Base-by-base conservation (phyloP, 1,284 basidiomycete genomes). In the Apiotrichum domesticum region DNA sequence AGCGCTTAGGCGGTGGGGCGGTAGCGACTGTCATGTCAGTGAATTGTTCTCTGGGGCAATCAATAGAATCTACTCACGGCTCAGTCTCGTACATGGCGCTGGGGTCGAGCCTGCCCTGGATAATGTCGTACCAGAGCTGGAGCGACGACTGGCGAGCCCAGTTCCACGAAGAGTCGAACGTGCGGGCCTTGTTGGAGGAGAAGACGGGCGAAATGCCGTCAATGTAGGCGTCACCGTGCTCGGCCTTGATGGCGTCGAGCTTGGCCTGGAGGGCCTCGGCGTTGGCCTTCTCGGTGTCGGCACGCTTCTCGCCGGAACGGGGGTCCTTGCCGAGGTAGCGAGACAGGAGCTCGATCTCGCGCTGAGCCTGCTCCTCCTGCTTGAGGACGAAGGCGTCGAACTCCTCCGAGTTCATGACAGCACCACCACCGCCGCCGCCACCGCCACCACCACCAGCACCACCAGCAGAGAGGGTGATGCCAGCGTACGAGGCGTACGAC, bases 131-230 rank as follows among this genome's bases (percentile, higher is more conserved):
- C 80, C 87, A 98, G 88, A 98, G 91, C 59, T 90, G 80, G 43
- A 98, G 81, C 33, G 93, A 90, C 63, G 95, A 92, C 78, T 97
- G 93, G 65, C 95, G 87, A 52, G 90, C 93, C 96, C 95, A 98
- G 77, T 98, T 98, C 95, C 95, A 98, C 10, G 88, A 92, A 9
- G 93, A 97, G 75, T 97, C 93, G 80, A 98, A 98, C 72, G 89
- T 90, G 51, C 96, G 89, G 15, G 94, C 95, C 78, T 98, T 98
- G 73, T 95, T 81, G 3, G 90, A 86, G 69, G 94, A 90, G 79
- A 98, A 98, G 57, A 84, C 82, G 14, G 95, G 94, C 72, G 93
- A 85, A 64, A 98, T 96, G 47, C 95, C 95, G 57, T 96, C 88
- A 63, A 97, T 81, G 78, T 98, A 98, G 0, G 82, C 76, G 66